Evolutionary conservation across 2,329 filamentous ascomycete species (phyloP), one percentile per base, ranked within the genome.

Genomic region (Colletotrichum melonis): DNA sequence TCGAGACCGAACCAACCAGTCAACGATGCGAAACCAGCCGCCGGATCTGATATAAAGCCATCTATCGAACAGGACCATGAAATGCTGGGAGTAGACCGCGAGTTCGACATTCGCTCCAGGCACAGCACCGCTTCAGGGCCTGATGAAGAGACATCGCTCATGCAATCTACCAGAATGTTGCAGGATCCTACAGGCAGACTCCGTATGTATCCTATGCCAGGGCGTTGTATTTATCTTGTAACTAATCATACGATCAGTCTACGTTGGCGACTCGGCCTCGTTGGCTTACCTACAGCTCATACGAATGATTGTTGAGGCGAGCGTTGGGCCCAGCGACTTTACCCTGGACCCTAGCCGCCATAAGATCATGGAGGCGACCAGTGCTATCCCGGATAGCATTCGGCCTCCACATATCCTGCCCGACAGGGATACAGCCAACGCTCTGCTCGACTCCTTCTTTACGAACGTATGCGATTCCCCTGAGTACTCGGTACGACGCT

Each of bases 181-280:
- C 86, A 89, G 76, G 90, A 92, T 77, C 86, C 86, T 12, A 89
- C 86, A 0, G 89, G 89, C 11, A 84, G 88, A 76, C 81, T 91
- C 42, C 82, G 89, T 90, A 82, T 80, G 88, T 42, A 3, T 54
- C 30, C 24, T 49, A 38, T 35, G 12, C 24, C 28, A 9, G n/a
- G 4, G 7, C 12, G 4, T 16, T 35, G n/a, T 32, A 8, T 22
- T 62, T 42, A 5, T 28, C n/a, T 16, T 42, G 28, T 55, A 28
- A 26, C 67, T 73, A 38, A 70, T 35, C 14, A 60, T 2, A 8
- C 11, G 26, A 35, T 1, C 38, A 89, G 88, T 90, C 28, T 92
- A 91, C 74, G 84, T 92, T 73, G 90, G 91, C n/a, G 89, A 92
- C 75, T 90, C 91, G 2, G 89, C 90, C 1, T 89, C 89, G 0